Percentiles rank a stretch among this genome's conserved stretches.
These are phyloP conservation scores for Malus sieversii DNA, from an alignment of 306 rosid species.

Conservation along the genomic window DNA sequence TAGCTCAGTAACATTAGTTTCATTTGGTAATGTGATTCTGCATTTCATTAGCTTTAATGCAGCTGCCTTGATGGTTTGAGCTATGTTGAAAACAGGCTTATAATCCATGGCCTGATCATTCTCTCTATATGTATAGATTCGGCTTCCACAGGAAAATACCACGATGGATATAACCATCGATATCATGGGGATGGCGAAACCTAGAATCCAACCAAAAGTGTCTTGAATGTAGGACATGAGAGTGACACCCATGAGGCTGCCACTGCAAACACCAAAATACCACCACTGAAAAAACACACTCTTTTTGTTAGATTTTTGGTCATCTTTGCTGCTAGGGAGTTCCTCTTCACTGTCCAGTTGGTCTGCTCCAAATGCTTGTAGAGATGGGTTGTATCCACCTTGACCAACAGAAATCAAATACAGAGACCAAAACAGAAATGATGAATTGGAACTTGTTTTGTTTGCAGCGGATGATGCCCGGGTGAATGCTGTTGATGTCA, in stretches of 20 bases:
- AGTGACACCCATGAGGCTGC: constrained; percentile 77
- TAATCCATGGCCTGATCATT: constrained; percentile 4
- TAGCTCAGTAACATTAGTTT: constrained; percentile 44
- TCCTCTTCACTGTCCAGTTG: constrained; percentile 72
- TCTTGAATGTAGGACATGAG: constrained; percentile 94
- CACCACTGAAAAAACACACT: constrained; percentile 70
- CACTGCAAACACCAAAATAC: constrained; percentile 86
- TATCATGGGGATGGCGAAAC: constrained; percentile 73
- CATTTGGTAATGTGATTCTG: constrained; percentile 35
- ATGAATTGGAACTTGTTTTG: constrained; percentile 40
- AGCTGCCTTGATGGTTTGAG: constrained; percentile 43
- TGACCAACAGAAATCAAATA: constrained; percentile 77
- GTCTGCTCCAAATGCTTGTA: constrained; percentile 88
- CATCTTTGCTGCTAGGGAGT: constrained; percentile 52
- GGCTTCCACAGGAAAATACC: constrained; percentile 59
- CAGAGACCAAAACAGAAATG: constrained; percentile 66
- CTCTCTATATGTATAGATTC: constrained; percentile 48
- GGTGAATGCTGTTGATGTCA: constrained; percentile 67
- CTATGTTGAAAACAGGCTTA: constrained; percentile 20
- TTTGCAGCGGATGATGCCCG: constrained; percentile 37
- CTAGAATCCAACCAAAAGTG: constrained; percentile 81
- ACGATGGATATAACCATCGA: constrained; percentile 52
- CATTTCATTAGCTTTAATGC: constrained; percentile 45
- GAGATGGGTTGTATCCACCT: constrained; percentile 87
- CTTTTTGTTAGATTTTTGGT: constrained; percentile 35